Base-by-base conservation (phyloP, 306 rosid species). In the Mimosa bimucronata region DNA sequence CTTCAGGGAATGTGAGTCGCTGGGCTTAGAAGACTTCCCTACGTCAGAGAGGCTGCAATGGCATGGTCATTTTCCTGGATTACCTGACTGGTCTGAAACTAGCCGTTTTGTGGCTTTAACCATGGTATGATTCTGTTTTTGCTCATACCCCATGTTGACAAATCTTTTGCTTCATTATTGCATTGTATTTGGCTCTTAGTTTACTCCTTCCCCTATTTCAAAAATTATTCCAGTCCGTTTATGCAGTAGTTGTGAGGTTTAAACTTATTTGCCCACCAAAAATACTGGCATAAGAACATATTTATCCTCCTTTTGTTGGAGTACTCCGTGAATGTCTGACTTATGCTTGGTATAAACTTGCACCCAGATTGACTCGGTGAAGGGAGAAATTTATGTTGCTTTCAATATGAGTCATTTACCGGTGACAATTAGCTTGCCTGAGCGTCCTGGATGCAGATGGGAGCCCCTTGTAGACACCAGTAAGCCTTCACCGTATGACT, bases 81-180 rank as follows among this genome's bases (percentile, higher is more conserved):
- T 18, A 71, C 99, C 98, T 72, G 90, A 93, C 84, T 95, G 99
- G 99, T 90, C 98, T 70, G 65, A 83, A 86, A 86, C 79, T 65
- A 91, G 98, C 86, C 99, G 97, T 73, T 93, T 90, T 76, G 98
- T 95, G 65, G 98, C 98, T 77, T 91, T 90, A 71, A 90, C 92
- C 53, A 78, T 93, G 96, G 99, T 95, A 88, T 29, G 80, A 25
- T 81, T 34, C 34, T 61, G 52, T 77, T 61, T 14, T 68, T 78
- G 29, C 68, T 79, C 77, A 60, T 70, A 45, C 66, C 58, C 69
- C 76, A 18, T 44, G 46, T 10, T 23, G 31, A 4, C 30, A 19
- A 64, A 25, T 25, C 74, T 11, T 44, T 70, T n/a, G 74, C 74
- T 25, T 44, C 37, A 23, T 23, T 23, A 42, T 42, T 42, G 57